These are phyloP conservation scores for Cymbopogon flexuosus DNA, from an alignment of 202 grass and related monocot genomes.

Conservation along the genomic window DNA sequence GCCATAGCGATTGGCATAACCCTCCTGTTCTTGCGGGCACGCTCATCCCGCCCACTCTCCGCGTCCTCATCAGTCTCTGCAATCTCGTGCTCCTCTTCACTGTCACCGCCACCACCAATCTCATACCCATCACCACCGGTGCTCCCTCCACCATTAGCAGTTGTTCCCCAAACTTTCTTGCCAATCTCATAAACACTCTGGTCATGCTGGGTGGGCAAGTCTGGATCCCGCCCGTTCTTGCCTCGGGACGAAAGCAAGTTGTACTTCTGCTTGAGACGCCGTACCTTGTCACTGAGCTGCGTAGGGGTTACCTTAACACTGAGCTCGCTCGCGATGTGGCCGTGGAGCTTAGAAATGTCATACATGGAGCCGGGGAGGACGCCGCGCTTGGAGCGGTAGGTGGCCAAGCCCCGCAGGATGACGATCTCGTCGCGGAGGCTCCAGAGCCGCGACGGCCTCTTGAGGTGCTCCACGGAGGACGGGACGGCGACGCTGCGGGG, in stretches of 20 bases:
- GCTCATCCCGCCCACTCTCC: slow-evolving; percentile 31
- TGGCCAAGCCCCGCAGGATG: slow-evolving; percentile 48
- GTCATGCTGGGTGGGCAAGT: slow-evolving; percentile 42
- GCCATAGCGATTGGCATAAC: slow-evolving; percentile 6
- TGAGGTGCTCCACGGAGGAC: slow-evolving; percentile 30
- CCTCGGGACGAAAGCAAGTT: slow-evolving; percentile 5
- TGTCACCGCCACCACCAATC: slow-evolving; percentile 28
- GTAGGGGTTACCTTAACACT: slow-evolving; percentile 40
- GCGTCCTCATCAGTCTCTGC: slow-evolving; percentile 31
- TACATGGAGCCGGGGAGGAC: slow-evolving; percentile 37
- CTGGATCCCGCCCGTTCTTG: slow-evolving; percentile 36
- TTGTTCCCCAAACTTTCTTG: slow-evolving; percentile 53
- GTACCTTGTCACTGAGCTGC: slow-evolving; percentile 60
- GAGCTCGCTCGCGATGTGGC: slow-evolving; percentile 41
- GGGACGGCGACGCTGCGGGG: slow-evolving; percentile 31
- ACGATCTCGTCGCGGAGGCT: slow-evolving; percentile 46
- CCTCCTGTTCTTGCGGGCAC: slow-evolving; percentile 34
- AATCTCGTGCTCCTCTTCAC: slow-evolving; percentile 27
- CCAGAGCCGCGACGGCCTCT: slow-evolving; percentile 52
- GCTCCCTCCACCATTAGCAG: background rate
- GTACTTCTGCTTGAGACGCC: slow-evolving; percentile 65
- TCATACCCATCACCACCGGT: background rate
- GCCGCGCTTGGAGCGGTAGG: slow-evolving; percentile 46
- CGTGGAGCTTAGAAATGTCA: slow-evolving; percentile 39
- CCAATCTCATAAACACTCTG: slow-evolving; percentile 39